These are phyloP conservation scores for Celoporthe dispersa DNA, from an alignment of 2,329 filamentous ascomycete genomes.

Conservation along the genomic window DNA sequence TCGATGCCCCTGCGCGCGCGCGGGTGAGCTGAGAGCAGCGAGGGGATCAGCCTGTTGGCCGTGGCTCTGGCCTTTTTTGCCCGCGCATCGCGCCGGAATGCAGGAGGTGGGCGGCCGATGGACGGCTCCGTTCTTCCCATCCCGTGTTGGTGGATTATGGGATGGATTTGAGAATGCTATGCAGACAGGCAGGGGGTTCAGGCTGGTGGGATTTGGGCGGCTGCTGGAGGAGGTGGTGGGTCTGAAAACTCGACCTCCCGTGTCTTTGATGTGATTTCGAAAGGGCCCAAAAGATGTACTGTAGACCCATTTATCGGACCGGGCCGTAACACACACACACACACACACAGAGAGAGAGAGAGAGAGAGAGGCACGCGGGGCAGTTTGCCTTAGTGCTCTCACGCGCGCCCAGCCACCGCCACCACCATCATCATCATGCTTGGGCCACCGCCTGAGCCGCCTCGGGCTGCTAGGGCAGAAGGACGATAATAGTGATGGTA, in stretches of 20 bases:
- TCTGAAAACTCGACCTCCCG: not conserved
- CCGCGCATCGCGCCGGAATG: slow-evolving; percentile 36
- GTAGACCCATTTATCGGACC: not conserved
- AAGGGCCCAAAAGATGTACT: not conserved
- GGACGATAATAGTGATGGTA: not conserved
- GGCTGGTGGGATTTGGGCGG: not conserved
- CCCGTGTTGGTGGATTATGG: not conserved
- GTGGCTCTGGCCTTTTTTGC: slow-evolving; percentile 61
- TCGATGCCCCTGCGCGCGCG: slow-evolving; percentile 60
- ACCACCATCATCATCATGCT: not conserved
- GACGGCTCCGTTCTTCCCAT: slow-evolving; percentile 26
- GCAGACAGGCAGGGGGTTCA: too few relatives aligned
- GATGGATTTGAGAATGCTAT: too few relatives aligned
- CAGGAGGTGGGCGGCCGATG: slow-evolving; percentile 18
- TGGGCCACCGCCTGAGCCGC: too few relatives aligned
- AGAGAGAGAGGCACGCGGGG: not conserved
- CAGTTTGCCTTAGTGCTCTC: not conserved
- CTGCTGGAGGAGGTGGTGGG: not conserved
- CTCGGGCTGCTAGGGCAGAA: not conserved
- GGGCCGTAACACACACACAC: too few relatives aligned
- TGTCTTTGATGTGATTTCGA: not conserved
- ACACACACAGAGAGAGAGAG: too few relatives aligned
- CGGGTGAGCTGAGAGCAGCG: slow-evolving; percentile 55
- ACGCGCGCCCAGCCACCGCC: not conserved
- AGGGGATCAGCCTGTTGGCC: slow-evolving; percentile 63